Conservation (phyloP, 106 monocot genomes). For the Acanthochlamys bracteata region DNA sequence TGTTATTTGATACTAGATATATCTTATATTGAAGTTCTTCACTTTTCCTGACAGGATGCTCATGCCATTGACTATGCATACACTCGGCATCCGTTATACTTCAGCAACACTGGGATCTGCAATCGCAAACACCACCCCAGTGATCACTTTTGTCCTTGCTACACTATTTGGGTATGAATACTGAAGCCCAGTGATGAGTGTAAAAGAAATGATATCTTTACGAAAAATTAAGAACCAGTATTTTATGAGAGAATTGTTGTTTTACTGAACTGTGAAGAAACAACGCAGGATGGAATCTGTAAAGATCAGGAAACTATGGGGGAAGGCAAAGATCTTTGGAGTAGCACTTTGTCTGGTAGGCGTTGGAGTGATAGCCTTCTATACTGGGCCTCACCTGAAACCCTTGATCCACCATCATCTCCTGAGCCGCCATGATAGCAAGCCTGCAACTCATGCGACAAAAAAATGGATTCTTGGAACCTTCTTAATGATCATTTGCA, state of each 20-base stretch:
- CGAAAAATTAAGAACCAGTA: too few species aligned
- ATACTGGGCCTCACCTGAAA: constrained; percentile 12
- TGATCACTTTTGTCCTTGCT: background rate
- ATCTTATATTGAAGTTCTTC: too few species aligned
- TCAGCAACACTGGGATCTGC: background rate
- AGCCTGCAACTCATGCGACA: background rate
- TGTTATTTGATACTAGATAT: too few species aligned
- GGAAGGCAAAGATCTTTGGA: constrained; percentile 1
- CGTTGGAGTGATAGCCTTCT: constrained; percentile 16
- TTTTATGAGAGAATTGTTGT: background rate
- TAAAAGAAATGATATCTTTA: background rate
- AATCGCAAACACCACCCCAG: background rate
- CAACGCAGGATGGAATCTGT: background rate
- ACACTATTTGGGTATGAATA: background rate
- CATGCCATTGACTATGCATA: background rate
- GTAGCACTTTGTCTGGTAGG: constrained; percentile 4
- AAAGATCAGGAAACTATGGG: background rate
- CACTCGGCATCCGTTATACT: background rate
- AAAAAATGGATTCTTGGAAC: constrained; percentile 13
- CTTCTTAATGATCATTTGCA: constrained; percentile 11
- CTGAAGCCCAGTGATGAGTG: background rate
- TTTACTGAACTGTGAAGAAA: too few species aligned
- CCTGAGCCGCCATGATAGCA: background rate
- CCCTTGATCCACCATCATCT: constrained; percentile 17
- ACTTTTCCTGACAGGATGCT: background rate